Evolutionary conservation across 1,284 basidiomycete species (phyloP).

Genomic region (Cutaneotrichosporon sp.): DNA sequence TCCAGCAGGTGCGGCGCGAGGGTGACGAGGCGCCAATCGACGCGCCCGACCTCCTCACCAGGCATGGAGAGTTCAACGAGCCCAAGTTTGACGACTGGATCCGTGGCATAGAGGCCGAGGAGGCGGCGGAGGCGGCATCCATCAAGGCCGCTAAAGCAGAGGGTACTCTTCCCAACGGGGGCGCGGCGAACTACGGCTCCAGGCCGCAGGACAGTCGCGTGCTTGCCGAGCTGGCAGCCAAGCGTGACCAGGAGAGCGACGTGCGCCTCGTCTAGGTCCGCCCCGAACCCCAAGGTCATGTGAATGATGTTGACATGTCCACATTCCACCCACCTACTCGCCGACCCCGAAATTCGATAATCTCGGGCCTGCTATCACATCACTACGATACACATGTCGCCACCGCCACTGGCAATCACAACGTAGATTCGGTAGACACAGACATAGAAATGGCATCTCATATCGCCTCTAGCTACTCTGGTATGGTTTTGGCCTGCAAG

Average conservation of each 20-base stretch:
- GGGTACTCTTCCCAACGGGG: background rate
- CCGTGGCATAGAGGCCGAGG: slow-evolving; percentile 17
- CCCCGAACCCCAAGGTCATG: background rate
- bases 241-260: background rate
- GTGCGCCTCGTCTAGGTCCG: slow-evolving; percentile 5
- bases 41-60: slow-evolving; percentile 15
- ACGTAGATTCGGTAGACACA: background rate
- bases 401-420: background rate
- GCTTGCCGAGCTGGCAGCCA: background rate
- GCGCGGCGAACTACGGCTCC: background rate
- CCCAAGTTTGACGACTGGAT: slow-evolving; percentile 22
- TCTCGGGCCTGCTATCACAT: background rate
- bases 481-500: background rate
- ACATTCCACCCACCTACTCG: background rate
- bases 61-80: slow-evolving; percentile 23
- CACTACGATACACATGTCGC: too few relatives aligned
- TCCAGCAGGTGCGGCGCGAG: slow-evolving; percentile 23
- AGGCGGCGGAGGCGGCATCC: slow-evolving; percentile 3
- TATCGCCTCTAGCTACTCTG: background rate
- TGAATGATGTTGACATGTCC: background rate
- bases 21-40: slow-evolving; percentile 11
- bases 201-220: background rate
- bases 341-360: slow-evolving; percentile 2
- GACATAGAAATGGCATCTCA: background rate
- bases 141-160: background rate